Conservation (phyloP, 352 stramenopile species). For the Phytophthora aleatoria region DNA sequence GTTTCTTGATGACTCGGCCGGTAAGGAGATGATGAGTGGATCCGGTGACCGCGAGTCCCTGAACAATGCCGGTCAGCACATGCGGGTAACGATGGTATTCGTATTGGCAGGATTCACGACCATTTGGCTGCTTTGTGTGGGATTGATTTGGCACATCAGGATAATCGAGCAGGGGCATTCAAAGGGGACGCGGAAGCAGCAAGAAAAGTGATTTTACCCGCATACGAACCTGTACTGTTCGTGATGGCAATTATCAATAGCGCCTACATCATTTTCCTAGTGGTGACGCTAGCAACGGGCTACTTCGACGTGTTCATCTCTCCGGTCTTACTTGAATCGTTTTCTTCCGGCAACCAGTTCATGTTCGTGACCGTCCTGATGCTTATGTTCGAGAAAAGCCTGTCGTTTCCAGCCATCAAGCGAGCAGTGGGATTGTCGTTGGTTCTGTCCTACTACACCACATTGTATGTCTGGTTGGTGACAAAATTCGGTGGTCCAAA, state of each 20-base stretch:
- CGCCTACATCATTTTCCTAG: slow-evolving; percentile 17
- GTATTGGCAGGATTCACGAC: neutral
- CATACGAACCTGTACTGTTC: slow-evolving; percentile 51
- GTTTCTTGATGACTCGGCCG: neutral
- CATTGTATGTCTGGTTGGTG: slow-evolving; percentile 29
- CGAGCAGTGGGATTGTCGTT: slow-evolving; percentile 33
- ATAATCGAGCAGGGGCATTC: slow-evolving; percentile 36
- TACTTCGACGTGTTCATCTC: neutral
- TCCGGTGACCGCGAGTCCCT: neutral
- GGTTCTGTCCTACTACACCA: slow-evolving; percentile 31
- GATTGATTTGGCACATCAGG: slow-evolving; percentile 41
- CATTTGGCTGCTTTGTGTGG: slow-evolving; percentile 28
- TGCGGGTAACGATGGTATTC: slow-evolving; percentile 1
- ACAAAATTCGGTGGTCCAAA: slow-evolving; percentile 12
- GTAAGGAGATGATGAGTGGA: neutral
- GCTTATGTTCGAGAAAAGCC: slow-evolving; percentile 54
- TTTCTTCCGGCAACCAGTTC: slow-evolving; percentile 45
- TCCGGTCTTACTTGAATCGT: slow-evolving; percentile 25
- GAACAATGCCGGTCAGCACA: neutral
- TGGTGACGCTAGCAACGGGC: neutral
- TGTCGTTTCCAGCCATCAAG: slow-evolving; percentile 42
- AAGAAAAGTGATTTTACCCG: slow-evolving; percentile 46
- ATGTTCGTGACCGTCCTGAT: slow-evolving; percentile 42
- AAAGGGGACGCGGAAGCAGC: slow-evolving; percentile 35
- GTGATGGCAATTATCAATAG: slow-evolving; percentile 33